phyloP scores from a whole-genome alignment of 2,329 filamentous ascomycete species.

The Zymoseptoria tritici region DNA sequence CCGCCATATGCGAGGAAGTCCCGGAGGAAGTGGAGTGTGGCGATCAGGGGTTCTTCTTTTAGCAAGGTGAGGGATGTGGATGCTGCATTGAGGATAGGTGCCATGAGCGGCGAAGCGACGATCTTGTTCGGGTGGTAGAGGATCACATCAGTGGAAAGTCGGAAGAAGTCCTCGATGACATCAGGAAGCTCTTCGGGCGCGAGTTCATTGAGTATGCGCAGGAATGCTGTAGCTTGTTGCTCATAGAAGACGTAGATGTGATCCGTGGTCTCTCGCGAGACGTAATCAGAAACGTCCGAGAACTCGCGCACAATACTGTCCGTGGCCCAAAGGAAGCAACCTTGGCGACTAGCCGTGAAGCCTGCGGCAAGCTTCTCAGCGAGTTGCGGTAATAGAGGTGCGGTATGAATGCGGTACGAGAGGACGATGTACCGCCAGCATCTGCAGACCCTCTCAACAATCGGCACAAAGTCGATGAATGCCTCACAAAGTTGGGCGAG shows the following conservation, averaged over 20 bases:
- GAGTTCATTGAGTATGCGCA: constrained; percentile 80
- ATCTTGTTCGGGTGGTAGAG: constrained; percentile 86
- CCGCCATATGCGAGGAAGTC: constrained; percentile 86
- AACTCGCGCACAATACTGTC: constrained; percentile 93
- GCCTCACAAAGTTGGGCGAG: constrained; percentile 79
- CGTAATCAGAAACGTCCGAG: constrained; percentile 78
- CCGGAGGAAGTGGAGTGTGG: constrained; percentile 85
- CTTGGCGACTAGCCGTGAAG: constrained; percentile 79
- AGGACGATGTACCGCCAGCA: constrained; percentile 98
- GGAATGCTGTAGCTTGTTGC: constrained; percentile 80
- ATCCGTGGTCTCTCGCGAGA: constrained; percentile 72
- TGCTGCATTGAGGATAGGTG: constrained; percentile 78
- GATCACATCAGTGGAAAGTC: constrained; percentile 81
- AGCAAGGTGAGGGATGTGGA: constrained; percentile 80
- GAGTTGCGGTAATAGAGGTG: constrained; percentile 73
- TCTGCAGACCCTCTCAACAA: constrained; percentile 86
- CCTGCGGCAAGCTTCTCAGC: constrained; percentile 82
- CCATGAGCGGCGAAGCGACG: constrained; percentile 69
- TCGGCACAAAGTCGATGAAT: constrained; percentile 77
- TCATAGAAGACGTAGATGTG: constrained; percentile 94
- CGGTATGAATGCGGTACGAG: constrained; percentile 84
- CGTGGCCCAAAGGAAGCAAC: constrained; percentile 98
- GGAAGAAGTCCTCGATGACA: constrained; percentile 95
- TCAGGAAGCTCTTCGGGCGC: constrained; percentile 69
- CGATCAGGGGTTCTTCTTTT: constrained; percentile 83